Base-by-base conservation (phyloP, 495 filamentous ascomycete genomes). In the Daldinia vernicosa region DNA sequence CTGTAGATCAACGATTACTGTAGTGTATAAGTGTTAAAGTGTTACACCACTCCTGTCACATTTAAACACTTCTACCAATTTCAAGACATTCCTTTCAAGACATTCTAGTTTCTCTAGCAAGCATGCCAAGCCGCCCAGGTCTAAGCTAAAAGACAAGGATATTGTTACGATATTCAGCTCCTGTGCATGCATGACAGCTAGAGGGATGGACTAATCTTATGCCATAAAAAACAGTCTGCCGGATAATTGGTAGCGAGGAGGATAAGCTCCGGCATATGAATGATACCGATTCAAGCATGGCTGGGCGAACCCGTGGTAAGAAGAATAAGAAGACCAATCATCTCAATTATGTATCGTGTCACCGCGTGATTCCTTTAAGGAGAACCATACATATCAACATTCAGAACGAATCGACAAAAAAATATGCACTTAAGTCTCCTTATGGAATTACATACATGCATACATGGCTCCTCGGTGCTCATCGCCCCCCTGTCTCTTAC, bases 351-450 rank as follows among this genome's bases (percentile, higher is more conserved):
- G 26, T 54, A 58, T 66, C 59, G 69, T 71, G 69, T 67, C 69
- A 67, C 45, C 22, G 22, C 59, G 62, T 67, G 63, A 60, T 71
- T 67, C 59, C 69, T 67, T 51, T 54, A 33, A 19, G 30, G 30
- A 28, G 2, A 54, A 60, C 26, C 43, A 60, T 19, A 64, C 40
- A 30, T 57, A 50, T 32, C 28, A 30, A 52, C 53, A 45, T 54
- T 14, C 54, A 35, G 27, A 8, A 53, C 50, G 27, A 30, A 47
- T 24, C 2, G 43, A 12, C 4, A 5, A 35, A 14, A 35, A 35
- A 47, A 45, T 22, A 47, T 24, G n/a, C 43, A 47, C 30, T 52
- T 52, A 52, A 55, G 8, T 19, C 52, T 28, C 32, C 28, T 30
- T 55, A 3, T 24, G 43, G 43, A 55, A 33, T 27, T 55, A 55